These are phyloP conservation scores for Debaryomyces hansenii DNA, from an alignment of 805 yeast species.

Conservation along the genomic window DNA sequence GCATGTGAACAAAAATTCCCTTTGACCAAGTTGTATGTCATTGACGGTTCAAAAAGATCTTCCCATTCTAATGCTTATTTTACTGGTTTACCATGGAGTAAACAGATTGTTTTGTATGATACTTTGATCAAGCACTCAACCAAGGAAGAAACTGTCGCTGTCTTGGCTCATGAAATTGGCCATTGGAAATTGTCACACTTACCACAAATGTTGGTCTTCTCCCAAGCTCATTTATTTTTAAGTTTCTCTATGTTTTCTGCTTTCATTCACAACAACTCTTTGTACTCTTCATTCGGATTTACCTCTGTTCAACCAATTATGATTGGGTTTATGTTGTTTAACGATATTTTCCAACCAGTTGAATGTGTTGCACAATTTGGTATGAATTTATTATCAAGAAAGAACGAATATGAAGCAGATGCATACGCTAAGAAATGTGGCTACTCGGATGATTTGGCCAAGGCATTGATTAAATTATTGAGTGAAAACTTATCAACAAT, in stretches of 20 bases:
- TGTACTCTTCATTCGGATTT: conserved; percentile 81
- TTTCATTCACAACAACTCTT: conserved; percentile 75
- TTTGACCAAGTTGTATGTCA: conserved; percentile 76
- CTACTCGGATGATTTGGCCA: conserved; percentile 63
- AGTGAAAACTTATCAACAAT: conserved; percentile 81
- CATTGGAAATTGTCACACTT: conserved; percentile 95
- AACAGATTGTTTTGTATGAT: conserved; percentile 91
- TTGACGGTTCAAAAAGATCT: conserved; percentile 97
- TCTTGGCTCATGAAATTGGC: conserved; percentile 97
- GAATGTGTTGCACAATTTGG: conserved; percentile 66
- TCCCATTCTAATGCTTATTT: conserved; percentile 97
- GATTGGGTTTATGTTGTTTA: conserved; percentile 79
- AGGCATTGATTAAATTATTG: conserved; percentile 72
- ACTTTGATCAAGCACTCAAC: conserved; percentile 82
- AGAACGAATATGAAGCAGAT: conserved; percentile 93
- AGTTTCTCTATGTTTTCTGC: conserved; percentile 75
- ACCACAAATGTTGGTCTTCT: conserved; percentile 65
- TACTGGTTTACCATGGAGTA: conserved; percentile 94
- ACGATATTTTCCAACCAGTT: conserved; percentile 75
- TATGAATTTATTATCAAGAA: conserved; percentile 73
- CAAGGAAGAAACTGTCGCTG: conserved; percentile 83
- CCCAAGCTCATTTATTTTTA: conserved; percentile 63
- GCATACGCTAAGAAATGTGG: conserved; percentile 77
- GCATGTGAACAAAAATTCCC: conserved; percentile 83
- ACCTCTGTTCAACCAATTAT: conserved; percentile 61